Percentiles rank a stretch among this genome's conserved stretches.
phyloP scores from a whole-genome alignment of 177 flowering plant species.

The Vitis hybrid region DNA sequence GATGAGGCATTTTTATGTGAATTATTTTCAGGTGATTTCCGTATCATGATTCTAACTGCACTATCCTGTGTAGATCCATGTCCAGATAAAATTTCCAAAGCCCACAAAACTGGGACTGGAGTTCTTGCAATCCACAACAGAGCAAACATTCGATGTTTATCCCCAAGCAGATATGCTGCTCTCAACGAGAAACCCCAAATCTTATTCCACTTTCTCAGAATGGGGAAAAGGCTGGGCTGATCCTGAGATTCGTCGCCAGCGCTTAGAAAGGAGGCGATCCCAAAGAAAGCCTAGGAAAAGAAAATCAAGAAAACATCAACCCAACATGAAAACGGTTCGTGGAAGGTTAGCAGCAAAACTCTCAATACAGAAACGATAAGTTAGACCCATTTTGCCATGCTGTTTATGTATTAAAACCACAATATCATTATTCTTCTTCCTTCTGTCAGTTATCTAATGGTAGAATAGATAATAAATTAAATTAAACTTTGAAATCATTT shows the following conservation, averaged over 20 bases:
- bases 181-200: conserved; percentile 24
- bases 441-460: background rate
- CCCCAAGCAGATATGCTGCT: conserved; percentile 93
- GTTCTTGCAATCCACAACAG: conserved; percentile 37
- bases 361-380: conserved; percentile 25
- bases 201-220: conserved; percentile 58
- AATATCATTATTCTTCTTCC: background rate
- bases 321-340: conserved; percentile 40
- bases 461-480: no score
- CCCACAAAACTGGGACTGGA: conserved; percentile 56
- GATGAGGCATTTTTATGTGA: background rate
- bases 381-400: no score
- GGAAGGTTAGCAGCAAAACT: conserved; percentile 65
- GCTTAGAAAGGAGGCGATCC: conserved; percentile 37
- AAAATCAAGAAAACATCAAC: conserved; percentile 25
- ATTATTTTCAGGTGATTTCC: background rate
- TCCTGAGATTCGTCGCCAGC: conserved; percentile 81
- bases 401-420: background rate
- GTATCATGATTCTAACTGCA: background rate
- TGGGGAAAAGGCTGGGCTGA: conserved; percentile 98
- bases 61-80: conserved; percentile 43
- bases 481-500: no score
- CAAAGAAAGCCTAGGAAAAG: conserved; percentile 37
- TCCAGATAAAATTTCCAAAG: conserved; percentile 67
- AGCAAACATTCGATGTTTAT: conserved; percentile 39